Conservation (phyloP, 2,329 filamentous ascomycete genomes). For the Cladorrhinum sp. region DNA sequence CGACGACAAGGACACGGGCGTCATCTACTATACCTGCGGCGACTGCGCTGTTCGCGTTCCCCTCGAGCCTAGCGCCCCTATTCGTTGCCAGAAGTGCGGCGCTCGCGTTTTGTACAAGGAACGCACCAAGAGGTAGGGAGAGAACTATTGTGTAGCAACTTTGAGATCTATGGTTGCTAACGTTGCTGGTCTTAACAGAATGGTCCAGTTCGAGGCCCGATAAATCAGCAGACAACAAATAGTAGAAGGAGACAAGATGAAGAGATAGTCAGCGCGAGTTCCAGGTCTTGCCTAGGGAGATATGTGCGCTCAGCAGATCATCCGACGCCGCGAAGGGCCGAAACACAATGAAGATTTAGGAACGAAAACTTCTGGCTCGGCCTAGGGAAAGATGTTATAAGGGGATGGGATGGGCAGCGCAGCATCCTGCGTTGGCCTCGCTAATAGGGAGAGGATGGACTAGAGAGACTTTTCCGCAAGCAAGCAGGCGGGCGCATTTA, state of each 20-base stretch:
- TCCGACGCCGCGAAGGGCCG: too few species aligned
- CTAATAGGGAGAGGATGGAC: too few species aligned
- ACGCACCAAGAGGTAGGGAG: constrained; percentile 86
- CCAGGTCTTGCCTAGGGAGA: too few species aligned
- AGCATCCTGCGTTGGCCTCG: too few species aligned
- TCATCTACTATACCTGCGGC: constrained; percentile 72
- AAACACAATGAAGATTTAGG: too few species aligned
- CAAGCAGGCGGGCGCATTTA: background rate
- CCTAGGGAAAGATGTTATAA: too few species aligned
- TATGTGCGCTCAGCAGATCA: too few species aligned
- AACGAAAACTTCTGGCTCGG: too few species aligned
- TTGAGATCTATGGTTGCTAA: constrained; percentile 23
- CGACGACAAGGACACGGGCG: constrained; percentile 36
- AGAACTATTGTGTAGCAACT: background rate
- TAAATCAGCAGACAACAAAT: constrained; percentile 41
- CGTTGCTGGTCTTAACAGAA: constrained; percentile 51
- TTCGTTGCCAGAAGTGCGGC: constrained; percentile 88
- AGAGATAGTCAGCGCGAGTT: too few species aligned
- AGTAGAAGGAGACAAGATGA: too few species aligned
- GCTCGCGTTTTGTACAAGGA: constrained; percentile 97
- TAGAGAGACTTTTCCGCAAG: constrained; percentile 20
- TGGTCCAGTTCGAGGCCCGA: constrained; percentile 98
- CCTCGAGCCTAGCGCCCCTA: constrained; percentile 74
- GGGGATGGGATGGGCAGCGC: too few species aligned
- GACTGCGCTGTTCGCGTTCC: constrained; percentile 78